Percentiles rank a stretch among this genome's conserved stretches.
phyloP scores from a whole-genome alignment of 2,329 filamentous ascomycete genomes.

The Stylonectria norvegica region DNA sequence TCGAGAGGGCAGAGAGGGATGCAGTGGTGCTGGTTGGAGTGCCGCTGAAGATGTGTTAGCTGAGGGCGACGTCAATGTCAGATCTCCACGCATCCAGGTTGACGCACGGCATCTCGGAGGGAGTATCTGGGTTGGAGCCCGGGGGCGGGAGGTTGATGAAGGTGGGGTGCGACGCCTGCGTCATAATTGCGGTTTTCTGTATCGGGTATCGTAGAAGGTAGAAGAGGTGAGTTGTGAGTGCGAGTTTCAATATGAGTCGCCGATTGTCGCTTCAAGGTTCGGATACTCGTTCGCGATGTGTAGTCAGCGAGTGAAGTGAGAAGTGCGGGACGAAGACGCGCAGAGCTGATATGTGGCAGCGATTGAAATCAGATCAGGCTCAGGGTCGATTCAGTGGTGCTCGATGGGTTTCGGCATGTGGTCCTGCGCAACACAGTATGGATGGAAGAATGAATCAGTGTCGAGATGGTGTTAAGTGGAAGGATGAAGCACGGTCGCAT shows the following conservation, averaged over 20 bases:
- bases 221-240: too few relatives aligned
- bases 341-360: too few relatives aligned
- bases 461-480: too few relatives aligned
- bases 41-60: conserved; percentile 54
- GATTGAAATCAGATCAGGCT: too few relatives aligned
- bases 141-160: conserved; percentile 82
- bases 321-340: too few relatives aligned
- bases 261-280: too few relatives aligned
- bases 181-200: conserved; percentile 31
- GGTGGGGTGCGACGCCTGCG: conserved; percentile 53
- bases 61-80: conserved; percentile 13
- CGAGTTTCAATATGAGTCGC: too few relatives aligned
- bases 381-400: too few relatives aligned
- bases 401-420: too few relatives aligned
- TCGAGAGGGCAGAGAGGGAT: conserved; percentile 86
- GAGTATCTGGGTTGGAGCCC: conserved; percentile 78
- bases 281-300: too few relatives aligned
- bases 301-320: too few relatives aligned
- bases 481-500: too few relatives aligned
- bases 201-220: conserved; percentile 4
- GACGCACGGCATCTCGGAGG: conserved; percentile 83
- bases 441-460: neutral
- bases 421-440: neutral
- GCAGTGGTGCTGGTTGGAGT: conserved; percentile 92
- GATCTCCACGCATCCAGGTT: conserved; percentile 1